Base-by-base conservation (phyloP, 768 basidiomycete genomes). In the Naganishia randhawae region DNA sequence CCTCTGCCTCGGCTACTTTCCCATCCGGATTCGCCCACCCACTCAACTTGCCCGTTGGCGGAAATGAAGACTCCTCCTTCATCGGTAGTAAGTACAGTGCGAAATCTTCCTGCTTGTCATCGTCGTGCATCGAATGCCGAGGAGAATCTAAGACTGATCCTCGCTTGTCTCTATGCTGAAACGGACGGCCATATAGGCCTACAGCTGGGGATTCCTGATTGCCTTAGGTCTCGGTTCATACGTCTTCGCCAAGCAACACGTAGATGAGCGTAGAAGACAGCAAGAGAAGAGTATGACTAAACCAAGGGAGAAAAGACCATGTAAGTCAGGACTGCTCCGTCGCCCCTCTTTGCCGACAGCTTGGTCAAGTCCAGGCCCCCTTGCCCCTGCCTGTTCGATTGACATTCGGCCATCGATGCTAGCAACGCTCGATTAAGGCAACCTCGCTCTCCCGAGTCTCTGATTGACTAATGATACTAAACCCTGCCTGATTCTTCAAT, bases 201-300 rank as follows among this genome's bases (percentile, higher is more conserved):
- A 69, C 64, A 52, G 68, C 17, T 69, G 68, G 68, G 68, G 68
- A n/a, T 31, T 65, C 41, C 73, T 83, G 22, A 73, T 83, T 25
- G 71, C 73, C 35, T 81, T 78, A 10, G 81, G 81, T 0, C 80
- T 80, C 4, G 78, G 77, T 48, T 81, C 81, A 54, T 82, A 81
- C 71, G 80, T 79, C 71, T 82, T 69, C 63, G 81, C 82, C 13
- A 81, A 80, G 63, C 75, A 78, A 66, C 73, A 71, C 55, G 80
- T 83, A 72, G 76, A 81, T 71, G 78, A 78, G n/a, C 74, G 81
- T 32, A 69, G 82, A 35, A 73, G 72, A 65, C 67, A 72, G 39
- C 81, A 81, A 68, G 77, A 76, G 27, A 71, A 70, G 29, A 51
- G 69, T 13, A 82, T 81, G 13, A 70, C 72, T 25, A 73, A 81